Base-by-base conservation (phyloP, 2,329 filamentous ascomycete genomes). In the Colletotrichum euphorbiae region DNA sequence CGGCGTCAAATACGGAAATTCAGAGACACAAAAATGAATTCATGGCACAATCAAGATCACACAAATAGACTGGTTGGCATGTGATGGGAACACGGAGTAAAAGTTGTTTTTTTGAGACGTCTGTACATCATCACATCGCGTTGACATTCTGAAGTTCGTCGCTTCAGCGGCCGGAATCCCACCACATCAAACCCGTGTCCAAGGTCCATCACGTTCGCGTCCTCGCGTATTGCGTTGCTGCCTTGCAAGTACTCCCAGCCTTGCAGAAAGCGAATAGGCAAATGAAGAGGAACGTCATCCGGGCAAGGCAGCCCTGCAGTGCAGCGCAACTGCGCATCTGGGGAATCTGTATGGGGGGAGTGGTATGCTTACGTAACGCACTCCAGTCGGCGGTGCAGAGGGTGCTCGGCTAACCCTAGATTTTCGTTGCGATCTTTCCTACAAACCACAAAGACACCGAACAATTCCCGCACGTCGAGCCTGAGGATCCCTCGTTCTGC, bases 1-100 rank as follows among this genome's bases (percentile, higher is more conserved):
- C 81, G 87, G 87, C 87, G 87, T 90, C 87, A 87, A 69, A 87
- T 84, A 89, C 82, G 87, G 85, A 87, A 86, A 87, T 83, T 87
- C 81, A 82, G 80, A 84, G 78, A 78, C 78, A 80, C 77, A 79
- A 77, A 69, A 69, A 77, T 76, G 77, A 78, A 78, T 80, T 71
- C 63, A 71, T 73, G 72, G 72, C 72, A 74, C 68, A 70, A 66
- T 71, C 70, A 71, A 58, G 48, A 62, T 54, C 46, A 55, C 19
- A 69, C 56, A 69, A 65, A 69, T 69, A 69, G 66, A 69, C 56
- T 69, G 66, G 66, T 66, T 69, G 66, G 66, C 66, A 57, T 63
- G 66, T 69, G 66, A 69, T 48, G 66, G 66, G 66, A 40, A 69
- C 61, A 69, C 33, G 66, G 66, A 69, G 66, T 69, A 69, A 69